Evolutionary conservation across 192 early-diverging fungal genomes (phyloP).

Genomic region (Spinellus fusiger): DNA sequence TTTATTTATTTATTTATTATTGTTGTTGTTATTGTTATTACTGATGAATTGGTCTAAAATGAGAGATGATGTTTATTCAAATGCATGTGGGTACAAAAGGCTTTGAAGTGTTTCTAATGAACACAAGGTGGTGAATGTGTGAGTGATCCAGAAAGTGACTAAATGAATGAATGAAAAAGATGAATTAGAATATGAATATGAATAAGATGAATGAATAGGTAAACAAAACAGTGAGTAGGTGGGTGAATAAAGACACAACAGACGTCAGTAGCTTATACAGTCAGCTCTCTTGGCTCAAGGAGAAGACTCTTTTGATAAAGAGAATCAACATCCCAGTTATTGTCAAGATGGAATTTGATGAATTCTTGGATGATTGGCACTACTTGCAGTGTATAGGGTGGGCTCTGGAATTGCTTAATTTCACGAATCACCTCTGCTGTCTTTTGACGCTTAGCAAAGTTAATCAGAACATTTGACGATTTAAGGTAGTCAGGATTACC

Average conservation of each 20-base stretch:
- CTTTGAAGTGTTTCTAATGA: too few relatives aligned
- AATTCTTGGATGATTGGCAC: conserved; percentile 84
- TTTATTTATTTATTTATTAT: not conserved
- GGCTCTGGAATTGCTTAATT: conserved; percentile 87
- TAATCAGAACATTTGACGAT: conserved; percentile 65
- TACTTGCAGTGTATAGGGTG: conserved; percentile 65
- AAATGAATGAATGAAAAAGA: too few relatives aligned
- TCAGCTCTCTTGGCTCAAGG: conserved; percentile 69
- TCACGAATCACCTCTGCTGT: conserved; percentile 87
- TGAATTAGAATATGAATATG: not conserved
- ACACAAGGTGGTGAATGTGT: too few relatives aligned
- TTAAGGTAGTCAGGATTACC: conserved; percentile 69
- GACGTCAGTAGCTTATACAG: too few relatives aligned
- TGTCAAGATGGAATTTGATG: conserved; percentile 62
- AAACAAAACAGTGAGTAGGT: not conserved
- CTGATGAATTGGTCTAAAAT: too few relatives aligned
- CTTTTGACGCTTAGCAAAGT: conserved; percentile 86
- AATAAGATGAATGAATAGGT: not conserved
- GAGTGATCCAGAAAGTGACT: too few relatives aligned
- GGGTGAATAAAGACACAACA: not conserved
- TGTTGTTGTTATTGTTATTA: not conserved
- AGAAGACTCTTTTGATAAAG: conserved; percentile 72
- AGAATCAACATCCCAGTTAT: conserved; percentile 61
- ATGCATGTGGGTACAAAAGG: too few relatives aligned
- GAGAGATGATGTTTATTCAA: too few relatives aligned